These are phyloP conservation scores for Anisodus tanguticus DNA, from an alignment of 257 asterid species.

Conservation along the genomic window DNA sequence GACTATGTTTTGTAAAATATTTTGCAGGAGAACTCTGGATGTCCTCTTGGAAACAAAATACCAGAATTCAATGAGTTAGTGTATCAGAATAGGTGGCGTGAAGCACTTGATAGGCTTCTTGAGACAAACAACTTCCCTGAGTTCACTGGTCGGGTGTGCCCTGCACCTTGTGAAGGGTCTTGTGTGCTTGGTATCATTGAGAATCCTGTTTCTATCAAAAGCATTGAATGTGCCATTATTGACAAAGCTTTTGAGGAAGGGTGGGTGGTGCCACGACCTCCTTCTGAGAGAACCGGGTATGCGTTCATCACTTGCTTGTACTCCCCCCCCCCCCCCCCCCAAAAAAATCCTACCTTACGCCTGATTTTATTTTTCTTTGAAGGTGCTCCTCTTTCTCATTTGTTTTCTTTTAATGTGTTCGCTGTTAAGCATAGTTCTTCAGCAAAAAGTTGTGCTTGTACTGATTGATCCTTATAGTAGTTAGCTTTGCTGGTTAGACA, in stretches of 20 bases:
- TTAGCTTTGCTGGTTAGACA: background rate
- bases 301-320: slow-evolving; percentile 26
- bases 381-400: background rate
- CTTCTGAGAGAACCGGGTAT: slow-evolving; percentile 81
- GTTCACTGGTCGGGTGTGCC: slow-evolving; percentile 99
- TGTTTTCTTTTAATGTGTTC: background rate
- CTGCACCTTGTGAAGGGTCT: slow-evolving; percentile 99
- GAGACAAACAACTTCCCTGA: slow-evolving; percentile 99
- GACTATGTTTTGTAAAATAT: background rate
- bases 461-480: background rate
- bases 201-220: slow-evolving; percentile 94
- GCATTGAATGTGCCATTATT: slow-evolving; percentile 92
- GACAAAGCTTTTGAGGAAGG: slow-evolving; percentile 98
- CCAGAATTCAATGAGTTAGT: slow-evolving; percentile 98
- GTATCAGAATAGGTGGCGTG: slow-evolving; percentile 98
- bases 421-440: background rate
- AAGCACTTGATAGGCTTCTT: slow-evolving; percentile 94
- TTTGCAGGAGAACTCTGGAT: slow-evolving; percentile 91
- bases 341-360: background rate
- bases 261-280: slow-evolving; percentile 99
- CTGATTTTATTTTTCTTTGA: background rate
- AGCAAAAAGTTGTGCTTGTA: background rate
- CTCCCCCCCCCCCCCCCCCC: background rate
- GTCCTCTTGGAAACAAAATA: slow-evolving; percentile 98
- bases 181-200: slow-evolving; percentile 98